These are phyloP conservation scores for Linnemannia exigua DNA, from an alignment of 192 early-diverging fungal species.

Conservation along the genomic window DNA sequence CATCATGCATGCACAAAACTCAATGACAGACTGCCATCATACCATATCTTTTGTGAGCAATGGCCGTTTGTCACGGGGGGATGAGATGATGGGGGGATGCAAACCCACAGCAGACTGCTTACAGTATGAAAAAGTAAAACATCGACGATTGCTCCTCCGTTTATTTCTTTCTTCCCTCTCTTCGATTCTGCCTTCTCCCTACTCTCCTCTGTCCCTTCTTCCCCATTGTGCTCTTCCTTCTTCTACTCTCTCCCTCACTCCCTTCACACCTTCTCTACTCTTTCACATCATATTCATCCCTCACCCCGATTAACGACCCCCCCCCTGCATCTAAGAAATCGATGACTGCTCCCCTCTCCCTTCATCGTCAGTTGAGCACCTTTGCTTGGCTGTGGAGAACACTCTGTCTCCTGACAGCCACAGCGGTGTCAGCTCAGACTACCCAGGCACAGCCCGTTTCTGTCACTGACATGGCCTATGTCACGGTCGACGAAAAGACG, in stretches of 20 bases:
- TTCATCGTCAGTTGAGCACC: neutral
- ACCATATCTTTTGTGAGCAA: no score
- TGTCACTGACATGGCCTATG: neutral
- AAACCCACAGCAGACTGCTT: no score
- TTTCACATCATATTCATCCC: neutral
- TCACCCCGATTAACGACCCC: neutral
- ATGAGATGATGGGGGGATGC: no score
- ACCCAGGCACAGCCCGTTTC: neutral
- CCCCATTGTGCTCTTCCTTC: no score
- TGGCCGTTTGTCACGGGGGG: no score
- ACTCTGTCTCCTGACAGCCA: neutral
- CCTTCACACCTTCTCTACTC: neutral
- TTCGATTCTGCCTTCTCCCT: neutral
- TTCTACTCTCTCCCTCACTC: neutral
- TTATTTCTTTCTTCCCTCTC: neutral
- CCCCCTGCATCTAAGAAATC: neutral
- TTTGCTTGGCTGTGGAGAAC: neutral
- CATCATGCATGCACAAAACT: no score
- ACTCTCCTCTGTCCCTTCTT: neutral
- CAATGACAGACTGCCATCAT: no score
- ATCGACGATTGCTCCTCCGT: neutral
- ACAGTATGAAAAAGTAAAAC: no score
- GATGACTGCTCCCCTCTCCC: neutral
- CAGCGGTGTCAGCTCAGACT: neutral
- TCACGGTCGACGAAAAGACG: neutral